Evolutionary conservation across 805 yeast species (phyloP).

Genomic region (Candida wancherniae): DNA sequence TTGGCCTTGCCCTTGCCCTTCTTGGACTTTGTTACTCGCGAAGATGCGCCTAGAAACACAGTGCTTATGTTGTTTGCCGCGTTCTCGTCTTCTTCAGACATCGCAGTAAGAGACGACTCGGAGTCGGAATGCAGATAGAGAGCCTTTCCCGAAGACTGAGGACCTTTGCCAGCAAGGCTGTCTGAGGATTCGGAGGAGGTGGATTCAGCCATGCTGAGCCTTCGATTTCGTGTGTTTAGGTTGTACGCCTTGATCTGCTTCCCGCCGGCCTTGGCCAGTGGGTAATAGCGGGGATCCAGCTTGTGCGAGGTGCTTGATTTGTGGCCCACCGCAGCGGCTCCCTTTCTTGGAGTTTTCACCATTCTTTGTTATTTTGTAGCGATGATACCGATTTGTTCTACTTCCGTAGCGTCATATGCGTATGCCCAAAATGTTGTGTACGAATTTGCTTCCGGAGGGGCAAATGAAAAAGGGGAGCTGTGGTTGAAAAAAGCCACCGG

Average conservation of each 20-base stretch:
- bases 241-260: constrained; percentile 27
- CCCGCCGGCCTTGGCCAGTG: constrained; percentile 23
- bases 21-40: background rate
- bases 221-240: constrained; percentile 15
- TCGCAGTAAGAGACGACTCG: constrained; percentile 40
- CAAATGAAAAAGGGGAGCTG: too few species aligned
- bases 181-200: constrained; percentile 26
- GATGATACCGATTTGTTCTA: too few species aligned
- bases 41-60: constrained; percentile 7
- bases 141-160: constrained; percentile 1
- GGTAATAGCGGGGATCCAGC: constrained; percentile 12
- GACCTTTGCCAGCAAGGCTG: constrained; percentile 12
- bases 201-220: constrained; percentile 35
- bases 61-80: constrained; percentile 14
- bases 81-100: constrained; percentile 19
- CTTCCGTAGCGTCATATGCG: too few species aligned
- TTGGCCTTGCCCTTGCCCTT: background rate
- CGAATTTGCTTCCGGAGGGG: too few species aligned
- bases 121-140: constrained; percentile 20
- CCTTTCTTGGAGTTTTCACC: constrained; percentile 33
- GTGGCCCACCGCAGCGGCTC: constrained; percentile 5
- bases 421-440: too few species aligned
- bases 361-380: too few species aligned
- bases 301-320: constrained; percentile 9
- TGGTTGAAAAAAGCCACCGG: too few species aligned